Evolutionary conservation across 495 filamentous ascomycete genomes (phyloP), one percentile per base, ranked within the genome.

Genomic region (Cairneyella variabilis): DNA sequence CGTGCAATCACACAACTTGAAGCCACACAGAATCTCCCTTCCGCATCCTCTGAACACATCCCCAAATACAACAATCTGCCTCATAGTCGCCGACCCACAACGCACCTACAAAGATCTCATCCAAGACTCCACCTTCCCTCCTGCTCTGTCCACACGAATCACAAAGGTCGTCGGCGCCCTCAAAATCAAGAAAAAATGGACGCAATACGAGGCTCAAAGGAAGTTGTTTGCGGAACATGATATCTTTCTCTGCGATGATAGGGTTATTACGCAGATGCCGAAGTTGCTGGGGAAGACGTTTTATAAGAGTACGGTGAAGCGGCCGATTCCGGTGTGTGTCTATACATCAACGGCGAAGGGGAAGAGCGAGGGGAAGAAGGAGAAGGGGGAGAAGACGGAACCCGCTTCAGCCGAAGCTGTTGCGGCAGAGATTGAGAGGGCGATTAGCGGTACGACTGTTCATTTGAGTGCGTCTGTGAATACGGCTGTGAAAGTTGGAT

Each of bases 21-120:
- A 95, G 73, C 92, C 93, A 21, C 51, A 57, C 55, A 76, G 73
- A 54, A 76, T 78, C 55, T 44, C 71, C 3, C 68, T 86, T 7
- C 88, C 90, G 11, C 82, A 93, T 66, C 74, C 88, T 3, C 77
- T 93, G 28, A 84, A 87, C 70, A 66, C 69, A 41, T 72, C 79
- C 45, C 69, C 76, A 25, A 78, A 71, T 36, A 74, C 81, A 47
- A 88, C 78, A 49, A 83, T 95, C 62, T 96, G 91, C 68, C 74
- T 96, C 46, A 91, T 95, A 59, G 85, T 84, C 53, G 82, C 82
- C 58, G 86, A 96, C 64, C 93, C 93, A 11, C 90, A 96, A 75
- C 84, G 92, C 46, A 71, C 76, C 17, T 91, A 91, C 74, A 97
- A 97, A 76, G 89, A 97, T 70, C 74, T 91, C 45, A 76, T 96